These are phyloP conservation scores for Cercospora beticola DNA, from an alignment of 2,329 filamentous ascomycete species.

Conservation along the genomic window DNA sequence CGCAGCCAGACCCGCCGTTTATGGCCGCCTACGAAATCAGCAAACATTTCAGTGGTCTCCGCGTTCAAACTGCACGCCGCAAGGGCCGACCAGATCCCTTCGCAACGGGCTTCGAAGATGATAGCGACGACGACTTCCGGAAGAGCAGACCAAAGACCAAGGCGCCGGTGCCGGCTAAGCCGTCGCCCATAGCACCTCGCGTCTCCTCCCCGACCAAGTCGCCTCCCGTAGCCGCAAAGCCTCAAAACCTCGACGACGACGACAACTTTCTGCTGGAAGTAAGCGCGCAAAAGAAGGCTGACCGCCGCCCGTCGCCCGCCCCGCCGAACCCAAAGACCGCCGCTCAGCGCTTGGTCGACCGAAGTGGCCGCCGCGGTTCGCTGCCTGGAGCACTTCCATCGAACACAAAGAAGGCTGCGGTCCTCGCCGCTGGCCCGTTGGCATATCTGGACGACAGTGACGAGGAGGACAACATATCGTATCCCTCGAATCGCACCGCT, in stretches of 20 bases:
- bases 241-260: slow-evolving; percentile 33
- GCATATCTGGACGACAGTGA: slow-evolving; percentile 38
- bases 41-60: slow-evolving; percentile 36
- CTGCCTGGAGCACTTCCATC: slow-evolving; percentile 19
- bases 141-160: slow-evolving; percentile 31
- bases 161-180: slow-evolving; percentile 26
- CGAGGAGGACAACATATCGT: slow-evolving; percentile 27
- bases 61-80: slow-evolving; percentile 35
- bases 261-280: slow-evolving; percentile 35
- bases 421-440: slow-evolving; percentile 34
- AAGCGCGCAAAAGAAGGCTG: slow-evolving; percentile 20
- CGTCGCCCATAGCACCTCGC: slow-evolving; percentile 12
- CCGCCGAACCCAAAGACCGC: slow-evolving; percentile 22
- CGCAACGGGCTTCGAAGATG: slow-evolving; percentile 38
- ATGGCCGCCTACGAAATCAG: slow-evolving; percentile 38
- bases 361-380: slow-evolving; percentile 27
- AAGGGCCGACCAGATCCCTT: slow-evolving; percentile 33
- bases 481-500: slow-evolving; percentile 20
- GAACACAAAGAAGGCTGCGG: slow-evolving; percentile 26
- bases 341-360: slow-evolving; percentile 25
- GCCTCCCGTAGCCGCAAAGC: slow-evolving; percentile 20
- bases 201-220: slow-evolving; percentile 20
- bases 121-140: slow-evolving; percentile 31
- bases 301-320: slow-evolving; percentile 35
- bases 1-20: slow-evolving; percentile 9